phyloP scores from a whole-genome alignment of 2,329 filamentous ascomycete species.

The Periglandula ipomoeae region DNA sequence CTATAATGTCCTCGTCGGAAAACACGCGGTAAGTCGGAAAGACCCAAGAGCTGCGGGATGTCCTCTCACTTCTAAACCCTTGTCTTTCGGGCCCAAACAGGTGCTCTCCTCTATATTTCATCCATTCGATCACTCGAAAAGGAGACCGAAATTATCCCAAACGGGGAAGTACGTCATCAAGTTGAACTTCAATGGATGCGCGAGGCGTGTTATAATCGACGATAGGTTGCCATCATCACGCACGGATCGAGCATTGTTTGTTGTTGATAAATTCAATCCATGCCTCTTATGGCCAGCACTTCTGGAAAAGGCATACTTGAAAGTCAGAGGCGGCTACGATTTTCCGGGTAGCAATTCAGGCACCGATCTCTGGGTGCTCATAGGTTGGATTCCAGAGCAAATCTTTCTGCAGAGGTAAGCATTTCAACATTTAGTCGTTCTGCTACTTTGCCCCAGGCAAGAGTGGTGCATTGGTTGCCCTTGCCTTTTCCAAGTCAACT shows the following conservation, averaged over 20 bases:
- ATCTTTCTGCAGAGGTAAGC: slow-evolving; percentile 71
- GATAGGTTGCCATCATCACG: slow-evolving; percentile 75
- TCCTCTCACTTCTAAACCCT: background rate
- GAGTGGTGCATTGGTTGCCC: background rate
- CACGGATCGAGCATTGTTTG: slow-evolving; percentile 68
- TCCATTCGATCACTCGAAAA: slow-evolving; percentile 56
- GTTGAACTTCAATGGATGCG: slow-evolving; percentile 95
- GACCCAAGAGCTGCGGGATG: background rate
- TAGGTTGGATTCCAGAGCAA: slow-evolving; percentile 95
- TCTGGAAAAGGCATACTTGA: slow-evolving; percentile 92
- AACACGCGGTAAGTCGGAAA: slow-evolving; percentile 49
- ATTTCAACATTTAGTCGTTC: background rate
- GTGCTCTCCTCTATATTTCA: slow-evolving; percentile 65
- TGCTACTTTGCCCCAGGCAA: background rate
- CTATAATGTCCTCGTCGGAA: slow-evolving; percentile 58
- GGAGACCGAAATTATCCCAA: slow-evolving; percentile 53
- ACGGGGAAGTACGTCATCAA: slow-evolving; percentile 87
- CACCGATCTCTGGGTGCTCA: slow-evolving; percentile 86
- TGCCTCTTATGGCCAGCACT: slow-evolving; percentile 84
- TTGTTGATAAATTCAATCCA: slow-evolving; percentile 76
- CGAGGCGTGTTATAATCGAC: slow-evolving; percentile 78
- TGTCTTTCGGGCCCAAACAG: slow-evolving; percentile 31
- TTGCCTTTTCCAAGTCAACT: background rate
- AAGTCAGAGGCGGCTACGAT: slow-evolving; percentile 90
- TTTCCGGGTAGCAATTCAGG: slow-evolving; percentile 97